Percentiles rank a stretch among this genome's conserved stretches.
Conservation (phyloP, 352 stramenopile genomes). For the Sclerospora graminicola region DNA sequence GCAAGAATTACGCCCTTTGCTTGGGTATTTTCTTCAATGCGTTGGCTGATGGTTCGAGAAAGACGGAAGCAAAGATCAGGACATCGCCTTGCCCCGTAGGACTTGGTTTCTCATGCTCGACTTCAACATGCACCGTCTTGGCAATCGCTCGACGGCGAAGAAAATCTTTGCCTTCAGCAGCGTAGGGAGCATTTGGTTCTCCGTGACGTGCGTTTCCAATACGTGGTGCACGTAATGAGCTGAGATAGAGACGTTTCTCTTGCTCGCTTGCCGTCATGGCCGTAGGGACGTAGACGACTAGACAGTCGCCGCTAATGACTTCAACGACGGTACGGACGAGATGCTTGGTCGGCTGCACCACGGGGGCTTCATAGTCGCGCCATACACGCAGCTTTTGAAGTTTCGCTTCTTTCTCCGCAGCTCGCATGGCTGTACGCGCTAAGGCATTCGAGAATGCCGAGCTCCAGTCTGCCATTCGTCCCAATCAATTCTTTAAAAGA, state of each 20-base stretch:
- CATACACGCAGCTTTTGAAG: constrained; percentile 74
- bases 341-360: constrained; percentile 63
- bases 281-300: too few relatives aligned
- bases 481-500: constrained; percentile 93
- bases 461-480: constrained; percentile 93
- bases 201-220: too few relatives aligned
- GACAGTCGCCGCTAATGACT: too few relatives aligned
- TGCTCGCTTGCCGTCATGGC: constrained; percentile 42
- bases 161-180: constrained; percentile 95
- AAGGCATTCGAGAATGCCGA: constrained; percentile 78
- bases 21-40: too few relatives aligned
- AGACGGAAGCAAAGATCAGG: too few relatives aligned
- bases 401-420: constrained; percentile 92
- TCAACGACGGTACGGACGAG: too few relatives aligned
- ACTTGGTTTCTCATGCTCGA: too few relatives aligned
- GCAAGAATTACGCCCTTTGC: constrained; percentile 71
- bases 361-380: constrained; percentile 73
- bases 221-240: too few relatives aligned
- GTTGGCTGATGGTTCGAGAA: too few relatives aligned
- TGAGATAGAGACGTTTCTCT: too few relatives aligned
- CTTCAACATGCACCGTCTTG: constrained; percentile 90
- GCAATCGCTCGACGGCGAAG: constrained; percentile 89
- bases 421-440: constrained; percentile 79
- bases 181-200: too few relatives aligned
- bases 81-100: too few relatives aligned